These are phyloP conservation scores for Plasmodium fragile DNA, from an alignment of 169 alveolate species.

Conservation along the genomic window DNA sequence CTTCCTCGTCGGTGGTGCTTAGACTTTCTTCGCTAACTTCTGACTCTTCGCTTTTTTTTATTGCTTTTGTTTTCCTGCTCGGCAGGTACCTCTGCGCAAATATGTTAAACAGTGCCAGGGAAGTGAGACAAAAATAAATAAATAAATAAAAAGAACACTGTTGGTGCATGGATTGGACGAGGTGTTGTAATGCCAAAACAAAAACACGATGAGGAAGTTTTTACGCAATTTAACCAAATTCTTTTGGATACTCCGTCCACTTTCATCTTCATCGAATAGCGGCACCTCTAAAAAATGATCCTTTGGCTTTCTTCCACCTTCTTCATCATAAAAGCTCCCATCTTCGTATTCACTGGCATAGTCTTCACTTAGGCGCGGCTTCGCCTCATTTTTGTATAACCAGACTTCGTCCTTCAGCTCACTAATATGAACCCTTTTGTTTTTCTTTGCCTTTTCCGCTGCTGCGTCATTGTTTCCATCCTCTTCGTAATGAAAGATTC, in stretches of 20 bases:
- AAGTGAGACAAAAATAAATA: background rate
- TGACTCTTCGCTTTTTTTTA: conserved; percentile 29
- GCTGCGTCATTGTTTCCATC: conserved; percentile 7
- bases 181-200: background rate
- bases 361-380: conserved; percentile 45
- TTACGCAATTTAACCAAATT: conserved; percentile 27
- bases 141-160: background rate
- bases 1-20: conserved; percentile 74
- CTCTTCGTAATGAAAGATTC: conserved; percentile 19
- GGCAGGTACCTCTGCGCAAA: conserved; percentile 19
- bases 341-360: conserved; percentile 20
- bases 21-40: conserved; percentile 46
- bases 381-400: conserved; percentile 61
- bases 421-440: conserved; percentile 39
- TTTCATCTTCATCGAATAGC: conserved; percentile 72
- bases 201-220: background rate
- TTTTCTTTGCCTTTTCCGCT: conserved; percentile 16
- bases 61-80: conserved; percentile 8
- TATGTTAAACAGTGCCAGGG: background rate
- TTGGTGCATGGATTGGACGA: background rate
- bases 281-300: conserved; percentile 76
- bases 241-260: conserved; percentile 45
- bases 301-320: conserved; percentile 19
- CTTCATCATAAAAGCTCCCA: conserved; percentile 35
- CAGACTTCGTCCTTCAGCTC: conserved; percentile 76